These are phyloP conservation scores for Endocarpon pusillum DNA, from an alignment of 495 filamentous ascomycete genomes.

Conservation along the genomic window DNA sequence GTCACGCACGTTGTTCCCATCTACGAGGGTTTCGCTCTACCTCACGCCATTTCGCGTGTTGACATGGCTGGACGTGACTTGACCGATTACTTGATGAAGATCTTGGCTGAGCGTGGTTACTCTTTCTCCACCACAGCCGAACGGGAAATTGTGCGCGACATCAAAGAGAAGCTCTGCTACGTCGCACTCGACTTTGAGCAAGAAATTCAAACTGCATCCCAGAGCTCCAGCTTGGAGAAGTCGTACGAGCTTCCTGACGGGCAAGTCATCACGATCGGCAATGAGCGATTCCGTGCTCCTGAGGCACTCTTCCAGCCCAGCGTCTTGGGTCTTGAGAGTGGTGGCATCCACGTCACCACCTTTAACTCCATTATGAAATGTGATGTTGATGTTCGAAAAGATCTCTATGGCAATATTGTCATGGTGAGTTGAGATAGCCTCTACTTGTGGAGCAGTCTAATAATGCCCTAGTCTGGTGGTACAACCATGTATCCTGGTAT, in stretches of 20 bases:
- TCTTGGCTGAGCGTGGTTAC: constrained; percentile 96
- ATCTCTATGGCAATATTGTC: constrained; percentile 99
- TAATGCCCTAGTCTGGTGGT: constrained; percentile 63
- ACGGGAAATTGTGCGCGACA: constrained; percentile 99
- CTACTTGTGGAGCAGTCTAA: constrained; percentile 5
- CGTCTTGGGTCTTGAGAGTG: constrained; percentile 92
- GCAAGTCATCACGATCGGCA: constrained; percentile 99
- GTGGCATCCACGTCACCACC: constrained; percentile 98
- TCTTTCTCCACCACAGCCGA: constrained; percentile 99
- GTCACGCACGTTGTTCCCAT: constrained; percentile 99
- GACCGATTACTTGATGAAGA: constrained; percentile 99
- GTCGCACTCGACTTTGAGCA: constrained; percentile 99
- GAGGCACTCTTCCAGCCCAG: constrained; percentile 99
- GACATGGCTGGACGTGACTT: constrained; percentile 99
- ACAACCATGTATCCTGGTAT: constrained; percentile 99
- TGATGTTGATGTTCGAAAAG: constrained; percentile 98
- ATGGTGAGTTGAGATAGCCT: constrained; percentile 51
- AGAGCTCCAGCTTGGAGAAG: constrained; percentile 97
- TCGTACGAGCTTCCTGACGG: constrained; percentile 99
- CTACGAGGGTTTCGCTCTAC: constrained; percentile 99
- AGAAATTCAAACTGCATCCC: constrained; percentile 98
- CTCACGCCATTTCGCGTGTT: constrained; percentile 97
- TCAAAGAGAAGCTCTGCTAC: constrained; percentile 99
- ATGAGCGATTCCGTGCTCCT: constrained; percentile 98
- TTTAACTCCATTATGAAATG: constrained; percentile 99